Percentiles rank a stretch among this genome's conserved stretches.
These are phyloP conservation scores for Fusarium lateritium DNA, from an alignment of 2,329 filamentous ascomycete species.

Conservation along the genomic window DNA sequence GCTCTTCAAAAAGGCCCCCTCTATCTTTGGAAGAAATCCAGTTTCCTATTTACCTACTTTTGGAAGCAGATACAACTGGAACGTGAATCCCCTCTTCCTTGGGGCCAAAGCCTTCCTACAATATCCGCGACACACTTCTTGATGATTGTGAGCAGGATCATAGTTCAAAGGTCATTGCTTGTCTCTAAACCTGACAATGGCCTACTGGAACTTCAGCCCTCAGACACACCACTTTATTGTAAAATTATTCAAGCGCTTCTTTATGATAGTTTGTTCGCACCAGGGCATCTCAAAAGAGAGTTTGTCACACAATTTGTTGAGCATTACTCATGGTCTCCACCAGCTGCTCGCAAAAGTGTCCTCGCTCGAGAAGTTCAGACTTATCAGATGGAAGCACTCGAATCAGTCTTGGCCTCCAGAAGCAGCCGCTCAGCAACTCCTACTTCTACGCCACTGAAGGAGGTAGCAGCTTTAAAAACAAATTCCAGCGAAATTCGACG, in stretches of 20 bases:
- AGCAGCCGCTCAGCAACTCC: not conserved
- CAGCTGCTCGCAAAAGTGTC: not conserved
- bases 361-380: not conserved
- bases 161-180: not conserved
- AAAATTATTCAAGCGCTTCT: not conserved
- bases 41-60: not conserved
- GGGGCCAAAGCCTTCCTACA: not conserved
- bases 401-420: not conserved
- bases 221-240: not conserved
- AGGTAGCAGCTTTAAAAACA: not conserved
- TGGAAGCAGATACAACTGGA: not conserved
- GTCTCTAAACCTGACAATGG: not conserved
- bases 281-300: not conserved
- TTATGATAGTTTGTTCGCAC: not conserved
- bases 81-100: not conserved
- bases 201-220: not conserved
- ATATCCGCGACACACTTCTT: slow-evolving; percentile 2
- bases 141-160: slow-evolving; percentile 1
- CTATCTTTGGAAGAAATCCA: not conserved
- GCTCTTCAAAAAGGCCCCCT: not conserved
- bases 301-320: slow-evolving; percentile 3
- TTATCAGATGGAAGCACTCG: not conserved
- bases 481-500: not conserved
- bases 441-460: not conserved
- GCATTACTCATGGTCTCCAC: slow-evolving; percentile 7